These are phyloP conservation scores for Nemania bipapillata DNA, from an alignment of 2,329 filamentous ascomycete species.

Conservation along the genomic window DNA sequence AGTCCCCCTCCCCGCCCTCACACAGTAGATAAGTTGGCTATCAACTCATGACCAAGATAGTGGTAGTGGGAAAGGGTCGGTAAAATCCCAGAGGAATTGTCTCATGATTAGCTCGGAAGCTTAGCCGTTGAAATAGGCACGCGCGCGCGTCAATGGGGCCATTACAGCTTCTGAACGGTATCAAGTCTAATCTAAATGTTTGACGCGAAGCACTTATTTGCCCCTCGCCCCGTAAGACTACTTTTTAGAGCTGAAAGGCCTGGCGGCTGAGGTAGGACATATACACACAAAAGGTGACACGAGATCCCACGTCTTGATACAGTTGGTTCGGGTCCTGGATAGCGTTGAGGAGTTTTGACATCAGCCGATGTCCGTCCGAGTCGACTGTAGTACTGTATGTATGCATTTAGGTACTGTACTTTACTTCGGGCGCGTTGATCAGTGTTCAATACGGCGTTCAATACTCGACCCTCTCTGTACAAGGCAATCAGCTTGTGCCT, in stretches of 20 bases:
- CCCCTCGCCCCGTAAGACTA: slow-evolving; percentile 9
- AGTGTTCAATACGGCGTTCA: background rate
- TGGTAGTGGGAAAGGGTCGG: slow-evolving; percentile 1
- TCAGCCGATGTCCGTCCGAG: slow-evolving; percentile 36
- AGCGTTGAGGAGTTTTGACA: slow-evolving; percentile 36
- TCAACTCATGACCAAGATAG: background rate
- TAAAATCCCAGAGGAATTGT: background rate
- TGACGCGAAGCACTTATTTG: background rate
- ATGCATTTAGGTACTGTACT: no score
- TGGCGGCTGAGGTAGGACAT: slow-evolving; percentile 20
- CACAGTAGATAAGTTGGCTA: slow-evolving; percentile 25
- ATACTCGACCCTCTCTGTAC: slow-evolving; percentile 24
- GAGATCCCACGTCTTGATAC: slow-evolving; percentile 25
- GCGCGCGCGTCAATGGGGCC: background rate
- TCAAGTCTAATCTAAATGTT: background rate
- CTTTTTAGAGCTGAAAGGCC: slow-evolving; percentile 7
- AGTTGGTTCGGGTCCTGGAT: slow-evolving; percentile 7
- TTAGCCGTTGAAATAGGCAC: background rate
- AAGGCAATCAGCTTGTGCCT: slow-evolving; percentile 6
- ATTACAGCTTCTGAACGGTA: slow-evolving; percentile 9
- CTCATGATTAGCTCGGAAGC: slow-evolving; percentile 1
- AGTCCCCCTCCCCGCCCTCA: slow-evolving; percentile 33
- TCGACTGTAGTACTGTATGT: slow-evolving; percentile 16
- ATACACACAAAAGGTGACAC: slow-evolving; percentile 16
- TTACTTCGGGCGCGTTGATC: slow-evolving; percentile 3